Base-by-base conservation (phyloP, 2,329 filamentous ascomycete genomes). In the Madurella fahalii region DNA sequence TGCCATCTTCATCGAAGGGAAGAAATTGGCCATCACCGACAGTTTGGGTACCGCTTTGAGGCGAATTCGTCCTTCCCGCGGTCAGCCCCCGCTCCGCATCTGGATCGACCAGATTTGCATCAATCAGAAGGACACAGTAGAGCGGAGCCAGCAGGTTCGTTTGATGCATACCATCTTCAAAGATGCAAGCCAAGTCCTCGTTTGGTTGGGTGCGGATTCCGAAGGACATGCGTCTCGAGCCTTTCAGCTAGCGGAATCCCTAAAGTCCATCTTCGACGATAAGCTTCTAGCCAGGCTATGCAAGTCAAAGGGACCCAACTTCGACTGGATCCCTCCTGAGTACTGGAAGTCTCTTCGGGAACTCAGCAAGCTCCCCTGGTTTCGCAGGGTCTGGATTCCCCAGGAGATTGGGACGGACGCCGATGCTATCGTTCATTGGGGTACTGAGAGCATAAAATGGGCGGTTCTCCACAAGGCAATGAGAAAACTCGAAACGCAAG, bases 71-170 rank as follows among this genome's bases (percentile, higher is more conserved):
- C 52, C 52, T 17, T 31, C 13, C 32, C 8, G 31, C 13, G 52
- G 40, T 18, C 40, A 54, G 42, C 41, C 40, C 5, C 17, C 46
- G 32, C 52, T 54, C 7, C 46, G 47, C 9, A 49, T 49, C 47
- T 60, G 56, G 53, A 48, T 56, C 41, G 58, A 60, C 31, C 53
- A 54, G 17, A 25, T 60, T 8, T 60, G 56, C 56, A 60, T 60
- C 47, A 52, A 60, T 43, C 58, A 60, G 41, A 44, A 11, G 12
- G 48, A 58, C 32, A 30, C 31, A 5, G 9, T 34, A 9, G 58
- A 60, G 25, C 53, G 53, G 37, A 50, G 32, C 20, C 43, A 49
- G 32, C 58, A 58, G 15, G 58, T 60, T 15, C 25, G 44, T n/a
- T 42, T 58, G 30, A 60, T 60, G 56, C 40, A 53, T 4, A 37